Conservation (phyloP, 768 basidiomycete species). For the Tubosaeta brunneosetosa region DNA sequence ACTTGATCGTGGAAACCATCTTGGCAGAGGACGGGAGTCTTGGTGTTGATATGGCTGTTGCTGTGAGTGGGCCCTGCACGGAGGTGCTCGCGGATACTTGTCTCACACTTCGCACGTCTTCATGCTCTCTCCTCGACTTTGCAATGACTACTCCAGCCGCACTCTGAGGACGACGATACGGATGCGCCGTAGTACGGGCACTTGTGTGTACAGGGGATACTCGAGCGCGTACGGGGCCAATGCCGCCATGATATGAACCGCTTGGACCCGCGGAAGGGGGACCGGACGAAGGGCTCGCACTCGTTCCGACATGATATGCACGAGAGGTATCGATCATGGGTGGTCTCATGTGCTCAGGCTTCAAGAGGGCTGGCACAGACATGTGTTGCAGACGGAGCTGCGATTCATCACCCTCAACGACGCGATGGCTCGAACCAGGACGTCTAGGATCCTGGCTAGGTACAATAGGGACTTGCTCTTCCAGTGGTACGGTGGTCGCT, state of each 20-base stretch:
- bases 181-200: slow-evolving; percentile 20
- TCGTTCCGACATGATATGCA: slow-evolving; percentile 24
- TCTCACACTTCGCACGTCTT: slow-evolving; percentile 28
- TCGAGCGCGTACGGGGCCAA: slow-evolving; percentile 27
- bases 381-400: slow-evolving; percentile 24
- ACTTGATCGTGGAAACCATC: slow-evolving; percentile 18
- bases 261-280: slow-evolving; percentile 27
- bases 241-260: slow-evolving; percentile 7
- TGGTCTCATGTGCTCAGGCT: slow-evolving; percentile 31
- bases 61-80: slow-evolving; percentile 9
- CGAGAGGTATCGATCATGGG: slow-evolving; percentile 32
- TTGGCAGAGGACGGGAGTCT: slow-evolving; percentile 2
- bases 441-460: slow-evolving; percentile 26
- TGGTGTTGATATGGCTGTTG: background rate
- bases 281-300: slow-evolving; percentile 29
- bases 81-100: slow-evolving; percentile 10
- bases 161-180: slow-evolving; percentile 30
- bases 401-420: slow-evolving; percentile 22
- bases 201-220: slow-evolving; percentile 23
- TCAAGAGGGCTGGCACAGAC: slow-evolving; percentile 15
- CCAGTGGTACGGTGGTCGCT: slow-evolving; percentile 16
- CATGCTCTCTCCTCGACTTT: slow-evolving; percentile 28
- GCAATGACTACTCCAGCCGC: slow-evolving; percentile 19
- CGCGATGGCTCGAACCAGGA: slow-evolving; percentile 16
- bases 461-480: slow-evolving; percentile 29